A percentile compares a stretch with the other conserved stretches of the same genome.
These are phyloP conservation scores for Pythium oligandrum DNA, from an alignment of 352 stramenopile genomes.

Conservation along the genomic window DNA sequence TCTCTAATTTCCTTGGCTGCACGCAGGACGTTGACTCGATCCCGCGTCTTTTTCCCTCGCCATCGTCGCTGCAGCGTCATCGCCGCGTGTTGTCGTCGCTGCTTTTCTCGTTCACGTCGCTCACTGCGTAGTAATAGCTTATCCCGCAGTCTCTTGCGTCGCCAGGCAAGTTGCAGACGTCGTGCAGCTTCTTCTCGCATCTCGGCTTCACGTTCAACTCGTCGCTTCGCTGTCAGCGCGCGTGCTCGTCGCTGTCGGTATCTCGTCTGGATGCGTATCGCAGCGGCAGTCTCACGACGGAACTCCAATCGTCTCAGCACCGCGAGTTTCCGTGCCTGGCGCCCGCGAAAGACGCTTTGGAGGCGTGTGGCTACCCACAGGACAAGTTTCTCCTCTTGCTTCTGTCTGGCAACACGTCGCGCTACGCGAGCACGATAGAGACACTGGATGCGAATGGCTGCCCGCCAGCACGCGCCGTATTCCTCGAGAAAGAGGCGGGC, in stretches of 20 bases:
- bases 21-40: constrained; percentile 19
- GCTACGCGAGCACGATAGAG: constrained; percentile 58
- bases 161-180: constrained; percentile 41
- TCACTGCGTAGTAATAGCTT: constrained; percentile 20
- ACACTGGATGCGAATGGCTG: constrained; percentile 61
- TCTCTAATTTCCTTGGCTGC: constrained; percentile 27
- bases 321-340: constrained; percentile 42
- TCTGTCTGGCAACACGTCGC: constrained; percentile 26
- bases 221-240: constrained; percentile 9
- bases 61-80: constrained; percentile 74
- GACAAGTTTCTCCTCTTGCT: constrained; percentile 44
- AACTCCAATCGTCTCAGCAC: constrained; percentile 39
- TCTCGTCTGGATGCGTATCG: constrained; percentile 43
- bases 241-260: constrained; percentile 32
- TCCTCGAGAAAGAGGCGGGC: constrained; percentile 85
- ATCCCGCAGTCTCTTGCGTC: constrained; percentile 32
- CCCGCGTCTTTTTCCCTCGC: constrained; percentile 43
- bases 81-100: constrained; percentile 21
- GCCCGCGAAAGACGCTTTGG: constrained; percentile 62
- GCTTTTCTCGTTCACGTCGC: constrained; percentile 4
- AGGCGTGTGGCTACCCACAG: constrained; percentile 51
- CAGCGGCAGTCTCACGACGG: constrained; percentile 53
- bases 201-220: constrained; percentile 13
- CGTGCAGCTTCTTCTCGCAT: constrained; percentile 20
- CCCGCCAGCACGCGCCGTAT: constrained; percentile 73